Percentiles rank a stretch among this genome's conserved stretches.
Conservation (phyloP, 768 basidiomycete genomes). For the Phylloporus sp. region DNA sequence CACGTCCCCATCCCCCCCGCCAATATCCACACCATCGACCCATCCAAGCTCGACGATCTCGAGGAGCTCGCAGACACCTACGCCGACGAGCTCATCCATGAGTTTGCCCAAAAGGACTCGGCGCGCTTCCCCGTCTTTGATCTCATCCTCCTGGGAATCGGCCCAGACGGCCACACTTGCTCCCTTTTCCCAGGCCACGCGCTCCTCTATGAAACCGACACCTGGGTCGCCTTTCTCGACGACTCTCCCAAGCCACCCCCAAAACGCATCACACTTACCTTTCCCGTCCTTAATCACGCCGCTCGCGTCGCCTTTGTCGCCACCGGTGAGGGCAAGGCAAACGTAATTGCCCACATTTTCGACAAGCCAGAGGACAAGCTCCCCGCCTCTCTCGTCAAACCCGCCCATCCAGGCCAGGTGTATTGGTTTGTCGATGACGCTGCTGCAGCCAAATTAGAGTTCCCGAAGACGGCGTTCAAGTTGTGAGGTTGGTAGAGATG, state of each 20-base stretch:
- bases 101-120: conserved; percentile 89
- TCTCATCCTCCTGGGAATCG: conserved; percentile 94
- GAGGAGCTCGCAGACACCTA: conserved; percentile 81
- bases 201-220: conserved; percentile 78
- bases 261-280: conserved; percentile 88
- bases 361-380: conserved; percentile 76
- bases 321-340: conserved; percentile 76
- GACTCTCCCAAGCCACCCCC: conserved; percentile 94
- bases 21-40: conserved; percentile 85
- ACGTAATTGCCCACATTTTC: conserved; percentile 66
- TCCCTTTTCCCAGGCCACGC: conserved; percentile 94
- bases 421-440: conserved; percentile 95
- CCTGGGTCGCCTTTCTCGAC: conserved; percentile 92
- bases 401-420: conserved; percentile 73
- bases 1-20: conserved; percentile 72
- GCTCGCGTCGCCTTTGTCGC: conserved; percentile 87
- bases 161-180: conserved; percentile 97
- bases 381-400: conserved; percentile 80
- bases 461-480: conserved; percentile 54
- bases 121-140: conserved; percentile 98
- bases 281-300: conserved; percentile 88
- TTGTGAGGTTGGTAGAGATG: conserved; percentile 32
- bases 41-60: conserved; percentile 58
- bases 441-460: conserved; percentile 62
- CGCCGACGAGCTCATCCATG: conserved; percentile 78